Evolutionary conservation across 108 stramenopile species (phyloP).

Genomic region (Fistulifera pelliculosa): DNA sequence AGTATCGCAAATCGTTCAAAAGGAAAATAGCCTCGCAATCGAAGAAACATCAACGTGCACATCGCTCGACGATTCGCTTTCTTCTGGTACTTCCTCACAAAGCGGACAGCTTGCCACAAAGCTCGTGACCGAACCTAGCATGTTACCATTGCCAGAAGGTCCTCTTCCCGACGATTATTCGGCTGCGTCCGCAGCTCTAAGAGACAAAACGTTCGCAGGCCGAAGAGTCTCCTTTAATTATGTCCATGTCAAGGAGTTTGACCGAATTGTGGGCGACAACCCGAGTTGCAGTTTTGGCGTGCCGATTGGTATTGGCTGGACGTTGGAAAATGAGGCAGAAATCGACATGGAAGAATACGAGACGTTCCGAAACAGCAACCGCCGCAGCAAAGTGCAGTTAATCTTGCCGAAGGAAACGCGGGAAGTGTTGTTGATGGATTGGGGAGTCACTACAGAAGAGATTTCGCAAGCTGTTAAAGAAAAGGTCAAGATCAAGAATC

Average conservation of each 20-base stretch:
- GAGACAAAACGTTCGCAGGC: too few species aligned
- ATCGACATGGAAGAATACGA: slow-evolving; percentile 48
- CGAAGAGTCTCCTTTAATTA: slow-evolving; percentile 25
- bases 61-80: too few species aligned
- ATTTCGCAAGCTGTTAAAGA: slow-evolving; percentile 44
- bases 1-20: too few species aligned
- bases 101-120: too few species aligned
- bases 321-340: slow-evolving; percentile 7
- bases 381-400: slow-evolving; percentile 25
- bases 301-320: slow-evolving; percentile 41
- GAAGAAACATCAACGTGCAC: too few species aligned
- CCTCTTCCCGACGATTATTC: too few species aligned
- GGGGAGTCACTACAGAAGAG: slow-evolving; percentile 43
- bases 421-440: slow-evolving; percentile 49
- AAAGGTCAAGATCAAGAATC: slow-evolving; percentile 47
- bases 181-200: too few species aligned
- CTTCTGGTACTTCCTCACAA: too few species aligned
- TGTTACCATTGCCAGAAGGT: too few species aligned
- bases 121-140: too few species aligned
- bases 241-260: slow-evolving; percentile 66
- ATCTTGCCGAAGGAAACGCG: slow-evolving; percentile 50
- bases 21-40: too few species aligned
- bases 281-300: slow-evolving; percentile 54
- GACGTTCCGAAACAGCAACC: slow-evolving; percentile 11
- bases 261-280: slow-evolving; percentile 72